Evolutionary conservation across 208 protist species (phyloP).

Genomic region (Angomonas ambiguus): DNA sequence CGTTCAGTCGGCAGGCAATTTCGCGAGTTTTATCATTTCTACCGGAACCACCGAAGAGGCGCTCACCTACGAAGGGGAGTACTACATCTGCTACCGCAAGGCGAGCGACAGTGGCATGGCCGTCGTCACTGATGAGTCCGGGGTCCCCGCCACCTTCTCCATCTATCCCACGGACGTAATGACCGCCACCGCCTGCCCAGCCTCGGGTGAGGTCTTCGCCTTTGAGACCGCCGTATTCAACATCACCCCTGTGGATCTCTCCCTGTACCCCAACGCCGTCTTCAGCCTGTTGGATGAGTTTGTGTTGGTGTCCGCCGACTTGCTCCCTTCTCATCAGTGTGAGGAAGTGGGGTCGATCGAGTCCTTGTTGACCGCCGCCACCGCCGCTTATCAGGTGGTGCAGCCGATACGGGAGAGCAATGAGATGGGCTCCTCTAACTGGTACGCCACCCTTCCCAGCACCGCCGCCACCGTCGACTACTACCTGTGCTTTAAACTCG

Average conservation of each 20-base stretch:
- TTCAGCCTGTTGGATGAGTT: conserved; percentile 59
- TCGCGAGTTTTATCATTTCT: conserved; percentile 43
- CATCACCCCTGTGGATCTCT: conserved; percentile 27
- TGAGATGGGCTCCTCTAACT: conserved; percentile 41
- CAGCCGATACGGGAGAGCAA: conserved; percentile 28
- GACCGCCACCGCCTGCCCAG: conserved; percentile 27
- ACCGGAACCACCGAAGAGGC: conserved; percentile 30
- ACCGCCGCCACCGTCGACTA: conserved; percentile 27
- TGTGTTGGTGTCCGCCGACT: conserved; percentile 31
- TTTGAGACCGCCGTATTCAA: conserved; percentile 65
- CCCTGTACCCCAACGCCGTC: conserved; percentile 40
- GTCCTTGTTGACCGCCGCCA: conserved; percentile 16
- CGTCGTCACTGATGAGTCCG: conserved; percentile 37
- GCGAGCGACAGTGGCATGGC: conserved; percentile 31
- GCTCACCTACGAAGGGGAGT: conserved; percentile 56
- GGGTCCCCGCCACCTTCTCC: conserved; percentile 43
- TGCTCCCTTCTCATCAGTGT: conserved; percentile 15
- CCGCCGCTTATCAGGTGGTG: conserved; percentile 17
- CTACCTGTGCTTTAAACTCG: conserved; percentile 63
- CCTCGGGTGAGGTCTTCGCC: conserved; percentile 28
- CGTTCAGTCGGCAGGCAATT: conserved; percentile 18
- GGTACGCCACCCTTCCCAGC: conserved; percentile 50
- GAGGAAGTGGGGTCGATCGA: conserved; percentile 17
- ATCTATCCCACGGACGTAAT: conserved; percentile 61
- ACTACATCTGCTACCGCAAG: conserved; percentile 82